A percentile compares a stretch with the other conserved stretches of the same genome.
These are phyloP conservation scores for Lactarius psammicola DNA, from an alignment of 768 basidiomycete genomes.

Conservation along the genomic window DNA sequence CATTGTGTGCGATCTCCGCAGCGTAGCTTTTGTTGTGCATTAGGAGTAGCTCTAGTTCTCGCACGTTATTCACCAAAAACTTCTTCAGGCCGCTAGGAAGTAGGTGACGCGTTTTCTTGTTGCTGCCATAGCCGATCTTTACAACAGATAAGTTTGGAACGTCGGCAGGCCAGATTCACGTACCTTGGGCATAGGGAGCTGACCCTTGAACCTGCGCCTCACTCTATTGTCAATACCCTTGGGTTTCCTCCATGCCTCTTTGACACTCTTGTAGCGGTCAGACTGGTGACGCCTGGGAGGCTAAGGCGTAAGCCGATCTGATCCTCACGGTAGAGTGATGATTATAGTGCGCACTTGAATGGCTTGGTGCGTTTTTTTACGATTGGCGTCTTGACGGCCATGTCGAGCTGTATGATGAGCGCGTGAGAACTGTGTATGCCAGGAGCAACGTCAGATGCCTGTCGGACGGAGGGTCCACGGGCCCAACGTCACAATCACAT, in stretches of 20 bases:
- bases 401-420: conserved; percentile 15
- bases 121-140: conserved; percentile 86
- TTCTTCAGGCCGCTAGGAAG: conserved; percentile 96
- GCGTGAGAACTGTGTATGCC: conserved; percentile 19
- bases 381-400: conserved; percentile 56
- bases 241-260: conserved; percentile 99
- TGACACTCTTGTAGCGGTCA: conserved; percentile 94
- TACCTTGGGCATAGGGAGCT: conserved; percentile 95
- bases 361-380: conserved; percentile 96
- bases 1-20: conserved; percentile 95
- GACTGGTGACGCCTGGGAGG: conserved; percentile 89
- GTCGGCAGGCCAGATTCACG: conserved; percentile 11
- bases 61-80: conserved; percentile 90
- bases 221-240: conserved; percentile 99
- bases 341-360: conserved; percentile 76
- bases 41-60: conserved; percentile 90
- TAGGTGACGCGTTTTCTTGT: conserved; percentile 94
- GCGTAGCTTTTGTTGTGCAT: conserved; percentile 98
- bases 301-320: conserved; percentile 2
- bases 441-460: conserved; percentile 8
- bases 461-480: neutral
- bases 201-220: conserved; percentile 92
- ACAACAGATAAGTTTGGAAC: neutral
- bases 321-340: neutral
- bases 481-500: neutral